Conservation (phyloP, 1,284 basidiomycete genomes). For the Ganoderma resinaceum region DNA sequence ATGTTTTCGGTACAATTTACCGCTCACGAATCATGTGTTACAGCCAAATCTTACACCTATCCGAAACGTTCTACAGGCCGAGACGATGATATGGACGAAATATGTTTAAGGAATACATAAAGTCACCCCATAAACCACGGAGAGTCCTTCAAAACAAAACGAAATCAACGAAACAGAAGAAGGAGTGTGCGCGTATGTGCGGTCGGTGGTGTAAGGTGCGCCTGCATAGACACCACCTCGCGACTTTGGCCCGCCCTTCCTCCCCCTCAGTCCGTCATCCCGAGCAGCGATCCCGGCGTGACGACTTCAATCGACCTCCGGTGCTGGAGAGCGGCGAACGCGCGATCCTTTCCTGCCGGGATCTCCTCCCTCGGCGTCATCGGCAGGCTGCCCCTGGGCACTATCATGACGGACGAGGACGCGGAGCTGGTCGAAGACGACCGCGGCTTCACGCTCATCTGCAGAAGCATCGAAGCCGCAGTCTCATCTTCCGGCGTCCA, state of each 20-base stretch:
- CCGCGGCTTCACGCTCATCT: slow-evolving; percentile 57
- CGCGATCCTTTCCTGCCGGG: slow-evolving; percentile 10
- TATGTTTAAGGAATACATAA: slow-evolving; percentile 7
- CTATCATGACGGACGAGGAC: slow-evolving; percentile 3
- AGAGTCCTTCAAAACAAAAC: background rate
- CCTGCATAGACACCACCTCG: background rate
- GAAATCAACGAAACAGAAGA: background rate
- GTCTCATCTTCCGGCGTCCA: slow-evolving; percentile 74
- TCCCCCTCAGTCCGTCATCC: slow-evolving; percentile 27
- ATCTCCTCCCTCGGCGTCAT: slow-evolving; percentile 21
- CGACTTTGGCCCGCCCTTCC: background rate
- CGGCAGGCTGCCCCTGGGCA: slow-evolving; percentile 7
- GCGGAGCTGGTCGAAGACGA: slow-evolving; percentile 27
- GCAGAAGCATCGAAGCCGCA: slow-evolving; percentile 69
- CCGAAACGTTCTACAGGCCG: background rate
- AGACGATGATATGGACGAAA: background rate
- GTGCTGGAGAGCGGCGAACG: background rate
- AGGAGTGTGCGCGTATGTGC: background rate
- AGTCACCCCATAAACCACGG: slow-evolving; percentile 12
- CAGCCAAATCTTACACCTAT: slow-evolving; percentile 13
- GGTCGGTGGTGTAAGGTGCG: background rate
- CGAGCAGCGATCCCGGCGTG: slow-evolving; percentile 28
- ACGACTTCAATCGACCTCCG: slow-evolving; percentile 21
- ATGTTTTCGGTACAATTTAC: background rate
- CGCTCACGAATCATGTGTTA: background rate